phyloP scores from a whole-genome alignment of 2,329 filamentous ascomycete genomes.

The Alternaria burnsii region DNA sequence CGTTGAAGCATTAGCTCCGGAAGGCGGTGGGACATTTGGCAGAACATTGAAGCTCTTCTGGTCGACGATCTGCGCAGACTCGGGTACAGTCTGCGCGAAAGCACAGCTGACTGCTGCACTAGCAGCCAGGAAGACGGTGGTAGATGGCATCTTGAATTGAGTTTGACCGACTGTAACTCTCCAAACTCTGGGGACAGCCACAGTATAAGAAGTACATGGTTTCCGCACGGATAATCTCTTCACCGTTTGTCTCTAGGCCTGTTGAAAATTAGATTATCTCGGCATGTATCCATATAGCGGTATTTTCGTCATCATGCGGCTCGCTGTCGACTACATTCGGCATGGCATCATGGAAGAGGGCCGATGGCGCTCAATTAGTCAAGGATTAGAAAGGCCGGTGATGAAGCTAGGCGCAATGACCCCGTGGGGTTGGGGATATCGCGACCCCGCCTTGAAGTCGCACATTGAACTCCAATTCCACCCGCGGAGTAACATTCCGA shows the following conservation, averaged over 20 bases:
- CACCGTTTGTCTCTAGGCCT: neutral
- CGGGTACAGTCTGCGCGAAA: constrained; percentile 29
- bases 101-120: constrained; percentile 14
- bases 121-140: constrained; percentile 8
- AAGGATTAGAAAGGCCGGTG: constrained; percentile 1
- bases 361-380: constrained; percentile 2
- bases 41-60: constrained; percentile 35
- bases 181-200: neutral
- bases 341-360: neutral
- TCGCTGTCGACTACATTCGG: neutral
- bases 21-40: constrained; percentile 27
- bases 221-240: constrained; percentile 1
- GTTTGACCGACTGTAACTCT: neutral
- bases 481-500: neutral
- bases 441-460: neutral
- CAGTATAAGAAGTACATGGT: constrained; percentile 1
- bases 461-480: neutral
- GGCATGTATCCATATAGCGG: constrained; percentile 3
- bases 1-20: constrained; percentile 27
- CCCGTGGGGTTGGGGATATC: constrained; percentile 5
- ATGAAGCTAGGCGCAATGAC: constrained; percentile 11
- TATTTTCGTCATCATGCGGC: constrained; percentile 4
- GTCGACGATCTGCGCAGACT: constrained; percentile 31
- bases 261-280: constrained; percentile 4
- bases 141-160: constrained; percentile 10